These are phyloP conservation scores for Lactarius sp. DNA, from an alignment of 768 basidiomycete genomes.

Conservation along the genomic window DNA sequence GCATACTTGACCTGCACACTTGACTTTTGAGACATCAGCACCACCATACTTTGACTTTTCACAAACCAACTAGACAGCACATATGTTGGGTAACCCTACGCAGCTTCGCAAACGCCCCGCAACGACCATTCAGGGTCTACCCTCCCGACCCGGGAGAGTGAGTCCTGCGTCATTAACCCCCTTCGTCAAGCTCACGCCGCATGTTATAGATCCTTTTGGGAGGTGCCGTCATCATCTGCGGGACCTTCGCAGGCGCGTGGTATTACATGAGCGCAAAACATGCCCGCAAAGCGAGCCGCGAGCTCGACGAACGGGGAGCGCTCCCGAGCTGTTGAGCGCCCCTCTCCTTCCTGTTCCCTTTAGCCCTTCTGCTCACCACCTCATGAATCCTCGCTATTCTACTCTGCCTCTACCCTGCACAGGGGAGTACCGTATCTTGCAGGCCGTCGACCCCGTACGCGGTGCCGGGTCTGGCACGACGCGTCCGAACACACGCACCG, in stretches of 20 bases:
- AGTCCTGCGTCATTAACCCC: not conserved
- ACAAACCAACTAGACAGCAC: not conserved
- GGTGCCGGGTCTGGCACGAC: not conserved
- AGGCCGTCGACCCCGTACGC: constrained; percentile 7
- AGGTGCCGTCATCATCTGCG: constrained; percentile 11
- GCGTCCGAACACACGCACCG: not conserved
- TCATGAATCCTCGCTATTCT: not conserved
- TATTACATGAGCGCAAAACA: constrained; percentile 18
- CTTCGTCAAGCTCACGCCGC: not conserved
- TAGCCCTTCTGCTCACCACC: no score
- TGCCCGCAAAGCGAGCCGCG: constrained; percentile 18
- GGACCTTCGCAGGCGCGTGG: constrained; percentile 12
- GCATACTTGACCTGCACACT: no score
- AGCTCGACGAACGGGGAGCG: constrained; percentile 12
- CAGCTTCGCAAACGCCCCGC: not conserved
- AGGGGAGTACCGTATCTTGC: constrained; percentile 17
- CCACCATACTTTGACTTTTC: no score
- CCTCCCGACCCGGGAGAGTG: constrained; percentile 7
- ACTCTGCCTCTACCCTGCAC: not conserved
- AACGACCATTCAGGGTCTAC: not conserved
- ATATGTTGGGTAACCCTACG: constrained; percentile 5
- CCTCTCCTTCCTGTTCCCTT: not conserved
- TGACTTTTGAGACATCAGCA: no score
- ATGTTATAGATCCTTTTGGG: constrained; percentile 13
- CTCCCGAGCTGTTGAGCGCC: constrained; percentile 17